A percentile compares a stretch with the other conserved stretches of the same genome.
These are phyloP conservation scores for Globisporangium lucens DNA, from an alignment of 352 stramenopile species.

Conservation along the genomic window DNA sequence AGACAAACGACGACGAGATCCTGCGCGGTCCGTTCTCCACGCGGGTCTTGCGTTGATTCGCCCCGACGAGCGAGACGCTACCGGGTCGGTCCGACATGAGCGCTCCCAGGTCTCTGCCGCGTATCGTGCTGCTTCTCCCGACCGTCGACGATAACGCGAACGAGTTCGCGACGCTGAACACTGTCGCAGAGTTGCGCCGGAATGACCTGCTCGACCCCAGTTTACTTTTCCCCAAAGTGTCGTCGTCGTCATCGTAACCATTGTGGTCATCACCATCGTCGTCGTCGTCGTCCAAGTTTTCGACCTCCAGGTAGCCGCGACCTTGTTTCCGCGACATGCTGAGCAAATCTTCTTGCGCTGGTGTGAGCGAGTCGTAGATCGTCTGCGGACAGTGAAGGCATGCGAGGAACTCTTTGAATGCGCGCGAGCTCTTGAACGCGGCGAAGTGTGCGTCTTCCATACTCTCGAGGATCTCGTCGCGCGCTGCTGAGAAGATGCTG, in stretches of 20 bases:
- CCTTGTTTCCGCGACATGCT: constrained; percentile 33
- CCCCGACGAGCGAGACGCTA: constrained; percentile 16
- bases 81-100: constrained; percentile 2
- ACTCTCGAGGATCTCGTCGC: constrained; percentile 42
- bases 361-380: constrained; percentile 41
- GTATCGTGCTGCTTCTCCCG: constrained; percentile 2
- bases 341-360: constrained; percentile 28
- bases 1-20: constrained; percentile 46
- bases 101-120: not conserved
- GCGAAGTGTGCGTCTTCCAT: constrained; percentile 56
- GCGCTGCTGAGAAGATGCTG: constrained; percentile 37
- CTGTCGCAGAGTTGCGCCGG: constrained; percentile 21
- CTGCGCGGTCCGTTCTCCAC: constrained; percentile 22
- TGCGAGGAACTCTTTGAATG: constrained; percentile 49
- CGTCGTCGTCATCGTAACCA: constrained; percentile 8
- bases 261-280: constrained; percentile 8
- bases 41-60: constrained; percentile 23
- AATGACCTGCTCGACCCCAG: constrained; percentile 16
- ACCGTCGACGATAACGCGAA: constrained; percentile 1
- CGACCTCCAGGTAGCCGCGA: constrained; percentile 14
- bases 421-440: constrained; percentile 37
- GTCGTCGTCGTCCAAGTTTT: constrained; percentile 20
- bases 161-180: constrained; percentile 28
- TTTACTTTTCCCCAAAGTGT: constrained; percentile 14
- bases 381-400: constrained; percentile 40